Evolutionary conservation across 208 protist species (phyloP), one percentile per base, ranked within the genome.

Genomic region (Wallacemonas collosoma): DNA sequence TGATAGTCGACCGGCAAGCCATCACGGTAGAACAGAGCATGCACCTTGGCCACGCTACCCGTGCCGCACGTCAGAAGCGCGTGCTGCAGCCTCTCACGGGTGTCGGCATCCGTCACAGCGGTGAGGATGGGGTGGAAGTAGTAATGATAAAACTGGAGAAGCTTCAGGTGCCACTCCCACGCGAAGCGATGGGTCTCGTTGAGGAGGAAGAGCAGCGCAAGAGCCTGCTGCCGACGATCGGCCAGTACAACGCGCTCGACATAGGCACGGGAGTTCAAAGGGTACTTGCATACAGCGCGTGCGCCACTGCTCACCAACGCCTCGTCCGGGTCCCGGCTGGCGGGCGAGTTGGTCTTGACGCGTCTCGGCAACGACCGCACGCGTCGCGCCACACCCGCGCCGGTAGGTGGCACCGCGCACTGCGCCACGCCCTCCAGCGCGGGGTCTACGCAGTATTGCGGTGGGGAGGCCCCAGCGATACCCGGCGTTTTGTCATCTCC

Each of bases 91-190:
- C 44, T 68, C 40, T 51, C 51, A 64, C 57, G 58, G 45, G 70
- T 62, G 40, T 26, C 51, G 15, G 47, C 48, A 26, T 15, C 47
- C 14, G 63, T 50, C 53, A 61, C 57, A 55, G 76, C 56, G 1
- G 68, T 67, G 40, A 89, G 60, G 64, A 88, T 83, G 6, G 70
- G 76, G 26, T 77, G 71, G 2, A 89, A 54, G 66, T 89, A 89
- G 68, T 87, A 81, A 53, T 81, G 75, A 64, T 89, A 92, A 36
- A 87, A 38, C 72, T 84, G 79, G 2, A 80, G 58, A 35, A 92
- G 77, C 14, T 74, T 67, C 14, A 85, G 53, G 50, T 88, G 61
- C 6, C 73, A 54, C 36, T 62, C 54, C 62, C 80, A 83, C 5
- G 80, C 73, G 48, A 83, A 70, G 11, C 76, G 75, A 68, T 84